These are phyloP conservation scores for Termitomyces sp. DNA, from an alignment of 768 basidiomycete genomes.

Conservation along the genomic window DNA sequence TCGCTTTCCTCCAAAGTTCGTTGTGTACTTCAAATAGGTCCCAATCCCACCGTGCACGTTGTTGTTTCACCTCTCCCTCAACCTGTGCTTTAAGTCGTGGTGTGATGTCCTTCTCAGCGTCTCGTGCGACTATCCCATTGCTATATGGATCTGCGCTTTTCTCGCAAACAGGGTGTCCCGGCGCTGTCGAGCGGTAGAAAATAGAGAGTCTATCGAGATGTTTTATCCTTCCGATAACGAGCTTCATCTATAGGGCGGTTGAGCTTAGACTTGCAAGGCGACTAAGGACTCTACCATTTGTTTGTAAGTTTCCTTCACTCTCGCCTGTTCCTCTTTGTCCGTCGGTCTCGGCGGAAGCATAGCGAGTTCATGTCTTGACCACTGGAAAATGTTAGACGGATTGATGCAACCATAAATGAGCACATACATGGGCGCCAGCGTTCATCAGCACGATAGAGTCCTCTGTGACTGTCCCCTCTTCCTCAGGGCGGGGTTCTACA, in stretches of 20 bases:
- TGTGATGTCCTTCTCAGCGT: constrained; percentile 13
- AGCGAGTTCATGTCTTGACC: constrained; percentile 23
- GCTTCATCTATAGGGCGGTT: constrained; percentile 11
- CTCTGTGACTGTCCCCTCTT: constrained; percentile 18
- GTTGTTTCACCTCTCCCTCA: constrained; percentile 14
- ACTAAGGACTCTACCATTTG: constrained; percentile 17
- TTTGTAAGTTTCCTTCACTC: constrained; percentile 21
- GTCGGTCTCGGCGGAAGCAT: constrained; percentile 20
- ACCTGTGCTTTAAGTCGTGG: constrained; percentile 17
- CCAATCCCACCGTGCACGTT: constrained; percentile 22
- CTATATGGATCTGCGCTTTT: constrained; percentile 14
- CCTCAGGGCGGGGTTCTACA: constrained; percentile 14
- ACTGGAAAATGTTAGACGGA: constrained; percentile 10
- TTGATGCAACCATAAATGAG: not conserved
- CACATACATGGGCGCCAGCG: constrained; percentile 21
- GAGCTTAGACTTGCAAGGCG: not conserved
- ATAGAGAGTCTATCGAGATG: constrained; percentile 16
- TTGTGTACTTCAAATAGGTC: constrained; percentile 21
- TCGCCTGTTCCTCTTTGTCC: constrained; percentile 20
- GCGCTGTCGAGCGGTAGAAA: constrained; percentile 22
- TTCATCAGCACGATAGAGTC: constrained; percentile 25
- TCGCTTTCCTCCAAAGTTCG: constrained; percentile 14
- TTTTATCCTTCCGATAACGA: constrained; percentile 16
- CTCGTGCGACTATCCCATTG: constrained; percentile 12
- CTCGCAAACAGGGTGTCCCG: constrained; percentile 20